A percentile compares a stretch with the other conserved stretches of the same genome.
phyloP scores from a whole-genome alignment of 805 yeast species.

The Danielia reshetovae region DNA sequence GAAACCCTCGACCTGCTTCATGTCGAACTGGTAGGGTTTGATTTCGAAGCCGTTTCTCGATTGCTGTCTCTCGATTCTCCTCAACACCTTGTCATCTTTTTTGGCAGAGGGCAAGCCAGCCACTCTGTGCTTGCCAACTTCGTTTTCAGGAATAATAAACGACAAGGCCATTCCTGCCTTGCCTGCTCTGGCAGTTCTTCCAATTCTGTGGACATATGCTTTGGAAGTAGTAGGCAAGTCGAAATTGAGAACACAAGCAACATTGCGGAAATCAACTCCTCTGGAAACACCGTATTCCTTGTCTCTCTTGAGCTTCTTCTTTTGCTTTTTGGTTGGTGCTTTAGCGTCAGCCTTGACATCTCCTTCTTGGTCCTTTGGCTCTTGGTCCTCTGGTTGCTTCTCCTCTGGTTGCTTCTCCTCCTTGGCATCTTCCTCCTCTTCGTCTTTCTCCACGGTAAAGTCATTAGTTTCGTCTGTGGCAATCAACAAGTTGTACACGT shows the following conservation, averaged over 20 bases:
- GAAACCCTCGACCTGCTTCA: constrained; percentile 90
- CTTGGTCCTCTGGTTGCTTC: constrained; percentile 15
- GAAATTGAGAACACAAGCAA: constrained; percentile 93
- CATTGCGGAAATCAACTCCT: constrained; percentile 95
- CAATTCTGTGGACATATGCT: constrained; percentile 88
- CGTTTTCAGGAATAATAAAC: constrained; percentile 79
- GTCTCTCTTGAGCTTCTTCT: constrained; percentile 42
- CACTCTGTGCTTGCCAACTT: constrained; percentile 84
- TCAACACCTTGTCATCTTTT: constrained; percentile 81
- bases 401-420: constrained; percentile 16
- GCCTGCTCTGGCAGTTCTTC: constrained; percentile 97
- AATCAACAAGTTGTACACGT: constrained; percentile 78
- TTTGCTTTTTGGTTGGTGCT: constrained; percentile 14
- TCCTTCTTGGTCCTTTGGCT: constrained; percentile 4
- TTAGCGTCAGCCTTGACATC: constrained; percentile 8
- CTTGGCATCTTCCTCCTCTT: constrained; percentile 39
- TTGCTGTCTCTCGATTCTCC: constrained; percentile 74
- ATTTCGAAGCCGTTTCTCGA: constrained; percentile 66
- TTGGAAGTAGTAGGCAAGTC: constrained; percentile 89
- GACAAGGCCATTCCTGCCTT: constrained; percentile 92
- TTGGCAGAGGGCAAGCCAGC: constrained; percentile 69
- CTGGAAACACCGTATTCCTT: constrained; percentile 91
- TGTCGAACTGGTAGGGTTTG: constrained; percentile 86
- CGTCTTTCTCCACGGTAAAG: constrained; percentile 46
- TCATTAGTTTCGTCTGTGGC: constrained; percentile 90